Percentiles rank a stretch among this genome's conserved stretches.
These are phyloP conservation scores for Crepidotus variabilis DNA, from an alignment of 768 basidiomycete species.

Conservation along the genomic window DNA sequence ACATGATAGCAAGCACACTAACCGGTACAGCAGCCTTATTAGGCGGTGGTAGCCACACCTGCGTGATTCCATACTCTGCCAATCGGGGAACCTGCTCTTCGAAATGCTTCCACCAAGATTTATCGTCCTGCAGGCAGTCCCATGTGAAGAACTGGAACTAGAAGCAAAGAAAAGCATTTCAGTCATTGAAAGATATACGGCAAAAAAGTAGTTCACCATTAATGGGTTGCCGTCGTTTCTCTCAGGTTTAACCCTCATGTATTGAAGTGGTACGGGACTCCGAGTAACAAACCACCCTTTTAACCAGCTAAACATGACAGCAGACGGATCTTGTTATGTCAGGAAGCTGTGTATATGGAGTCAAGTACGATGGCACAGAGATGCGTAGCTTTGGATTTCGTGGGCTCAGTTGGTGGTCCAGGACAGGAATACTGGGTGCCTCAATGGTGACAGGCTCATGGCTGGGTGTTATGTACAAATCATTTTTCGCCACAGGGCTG, in stretches of 20 bases:
- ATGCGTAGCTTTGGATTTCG: not conserved
- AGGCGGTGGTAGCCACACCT: conserved; percentile 81
- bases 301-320: conserved; percentile 26
- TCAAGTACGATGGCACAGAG: conserved; percentile 23
- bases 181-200: not conserved
- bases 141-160: conserved; percentile 87
- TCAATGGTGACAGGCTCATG: not conserved
- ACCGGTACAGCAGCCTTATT: conserved; percentile 73
- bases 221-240: conserved; percentile 49
- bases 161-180: conserved; percentile 1
- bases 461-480: conserved; percentile 1
- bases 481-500: not conserved
- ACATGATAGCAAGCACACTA: conserved; percentile 7
- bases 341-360: conserved; percentile 13
- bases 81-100: conserved; percentile 62
- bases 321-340: not conserved
- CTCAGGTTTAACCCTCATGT: conserved; percentile 61
- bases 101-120: conserved; percentile 83
- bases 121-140: conserved; percentile 51
- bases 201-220: conserved; percentile 50
- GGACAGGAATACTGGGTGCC: not conserved
- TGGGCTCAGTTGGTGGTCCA: not conserved
- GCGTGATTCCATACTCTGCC: conserved; percentile 68
- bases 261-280: conserved; percentile 35
- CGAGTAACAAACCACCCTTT: conserved; percentile 24